A percentile compares a stretch with the other conserved stretches of the same genome.
Evolutionary conservation across 2,329 filamentous ascomycete species (phyloP).

Genomic region (Ophidiomyces ophidiicola): DNA sequence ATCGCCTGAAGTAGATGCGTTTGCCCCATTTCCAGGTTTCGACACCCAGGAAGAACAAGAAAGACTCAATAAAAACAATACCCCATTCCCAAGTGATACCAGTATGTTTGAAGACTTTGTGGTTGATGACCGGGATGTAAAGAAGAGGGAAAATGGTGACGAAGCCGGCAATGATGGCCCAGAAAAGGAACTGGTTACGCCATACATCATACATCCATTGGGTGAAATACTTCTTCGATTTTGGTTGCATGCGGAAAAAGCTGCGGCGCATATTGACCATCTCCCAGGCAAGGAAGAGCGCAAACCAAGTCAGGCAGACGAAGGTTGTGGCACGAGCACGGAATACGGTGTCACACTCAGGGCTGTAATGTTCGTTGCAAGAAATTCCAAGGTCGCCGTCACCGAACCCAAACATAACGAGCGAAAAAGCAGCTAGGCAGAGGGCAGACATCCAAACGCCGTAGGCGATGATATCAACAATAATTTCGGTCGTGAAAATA

Average conservation of each 20-base stretch:
- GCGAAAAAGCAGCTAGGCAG: slow-evolving; percentile 50
- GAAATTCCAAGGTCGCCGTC: slow-evolving; percentile 46
- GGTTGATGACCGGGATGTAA: slow-evolving; percentile 58
- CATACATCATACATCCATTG: slow-evolving; percentile 58
- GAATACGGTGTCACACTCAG: slow-evolving; percentile 52
- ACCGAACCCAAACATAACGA: slow-evolving; percentile 52
- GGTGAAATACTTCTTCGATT: slow-evolving; percentile 47
- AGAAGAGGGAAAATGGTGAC: slow-evolving; percentile 47
- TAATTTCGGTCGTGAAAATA: slow-evolving; percentile 66
- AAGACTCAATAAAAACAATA: slow-evolving; percentile 49
- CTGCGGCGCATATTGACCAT: slow-evolving; percentile 60
- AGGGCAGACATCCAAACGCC: slow-evolving; percentile 65
- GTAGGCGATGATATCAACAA: slow-evolving; percentile 69
- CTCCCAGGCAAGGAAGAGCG: slow-evolving; percentile 67
- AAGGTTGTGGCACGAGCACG: slow-evolving; percentile 62
- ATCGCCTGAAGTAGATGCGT: slow-evolving; percentile 40
- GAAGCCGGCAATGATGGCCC: slow-evolving; percentile 47
- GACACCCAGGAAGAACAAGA: slow-evolving; percentile 51
- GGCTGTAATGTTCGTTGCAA: slow-evolving; percentile 49
- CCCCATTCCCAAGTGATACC: slow-evolving; percentile 59
- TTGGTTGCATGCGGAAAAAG: slow-evolving; percentile 63
- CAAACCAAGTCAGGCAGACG: slow-evolving; percentile 62
- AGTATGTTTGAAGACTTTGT: slow-evolving; percentile 52
- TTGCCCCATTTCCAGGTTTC: slow-evolving; percentile 59
- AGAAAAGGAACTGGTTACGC: slow-evolving; percentile 62